These are phyloP conservation scores for Sphaerulina vaccinii DNA, from an alignment of 2,329 filamentous ascomycete genomes.

Conservation along the genomic window DNA sequence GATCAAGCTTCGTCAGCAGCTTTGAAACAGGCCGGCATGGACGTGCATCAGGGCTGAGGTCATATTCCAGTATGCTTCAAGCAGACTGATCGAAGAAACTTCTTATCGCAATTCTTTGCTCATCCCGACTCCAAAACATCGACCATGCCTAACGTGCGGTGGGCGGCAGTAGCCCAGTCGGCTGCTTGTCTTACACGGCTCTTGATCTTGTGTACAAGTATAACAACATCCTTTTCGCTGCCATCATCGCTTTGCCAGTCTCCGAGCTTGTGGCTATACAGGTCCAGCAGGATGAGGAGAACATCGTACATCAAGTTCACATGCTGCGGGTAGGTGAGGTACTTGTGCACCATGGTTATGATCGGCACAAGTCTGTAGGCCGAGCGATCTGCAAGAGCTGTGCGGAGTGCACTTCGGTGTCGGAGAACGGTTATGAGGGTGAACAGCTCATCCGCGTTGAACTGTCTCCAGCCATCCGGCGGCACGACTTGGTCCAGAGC, in stretches of 20 bases:
- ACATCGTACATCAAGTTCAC: constrained; percentile 80
- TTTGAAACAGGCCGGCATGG: too few species aligned
- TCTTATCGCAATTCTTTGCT: too few species aligned
- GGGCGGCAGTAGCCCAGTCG: constrained; percentile 79
- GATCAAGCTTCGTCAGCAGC: too few species aligned
- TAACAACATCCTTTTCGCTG: constrained; percentile 31
- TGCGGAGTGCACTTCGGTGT: constrained; percentile 80
- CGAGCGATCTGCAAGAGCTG: constrained; percentile 76
- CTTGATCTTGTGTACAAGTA: constrained; percentile 69
- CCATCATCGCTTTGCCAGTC: constrained; percentile 34
- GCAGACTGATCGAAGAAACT: too few species aligned
- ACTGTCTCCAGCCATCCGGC: constrained; percentile 20
- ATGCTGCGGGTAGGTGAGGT: constrained; percentile 80
- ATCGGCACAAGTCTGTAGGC: constrained; percentile 79
- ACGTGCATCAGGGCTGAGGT: too few species aligned
- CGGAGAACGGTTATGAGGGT: constrained; percentile 80
- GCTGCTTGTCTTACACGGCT: constrained; percentile 72
- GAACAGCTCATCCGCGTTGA: constrained; percentile 51
- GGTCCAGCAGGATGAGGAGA: constrained; percentile 75
- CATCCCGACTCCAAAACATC: constrained; percentile 66
- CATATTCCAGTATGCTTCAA: too few species aligned
- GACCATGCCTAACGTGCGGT: constrained; percentile 82
- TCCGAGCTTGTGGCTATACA: constrained; percentile 79
- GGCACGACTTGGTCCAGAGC: constrained; percentile 77
- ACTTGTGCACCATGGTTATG: constrained; percentile 75